Percentiles rank a stretch among this genome's conserved stretches.
phyloP scores from a whole-genome alignment of 208 protist species.

The Acanthamoeba polyphaga region DNA sequence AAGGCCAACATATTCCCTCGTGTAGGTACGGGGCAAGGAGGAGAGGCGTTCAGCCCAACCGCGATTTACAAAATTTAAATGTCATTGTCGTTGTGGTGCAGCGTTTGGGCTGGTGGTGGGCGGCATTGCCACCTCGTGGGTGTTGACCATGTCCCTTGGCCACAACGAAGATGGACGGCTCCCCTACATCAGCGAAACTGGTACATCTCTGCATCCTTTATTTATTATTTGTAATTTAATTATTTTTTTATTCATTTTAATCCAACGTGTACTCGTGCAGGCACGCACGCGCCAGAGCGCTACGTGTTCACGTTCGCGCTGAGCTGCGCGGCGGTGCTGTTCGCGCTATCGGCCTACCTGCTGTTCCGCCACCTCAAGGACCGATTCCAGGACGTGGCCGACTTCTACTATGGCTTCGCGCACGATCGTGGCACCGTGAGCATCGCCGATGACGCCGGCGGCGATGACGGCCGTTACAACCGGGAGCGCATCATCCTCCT shows the following conservation, averaged over 20 bases:
- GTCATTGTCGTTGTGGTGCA: not conserved
- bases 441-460: not conserved
- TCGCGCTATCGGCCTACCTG: not conserved
- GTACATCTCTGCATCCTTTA: not conserved
- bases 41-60: too few relatives aligned
- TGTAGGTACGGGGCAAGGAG: too few relatives aligned
- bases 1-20: too few relatives aligned
- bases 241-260: not conserved
- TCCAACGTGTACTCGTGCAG: not conserved
- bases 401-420: conserved; percentile 9
- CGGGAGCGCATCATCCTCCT: conserved; percentile 14
- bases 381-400: conserved; percentile 28
- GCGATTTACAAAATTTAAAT: not conserved
- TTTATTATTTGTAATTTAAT: conserved; percentile 1
- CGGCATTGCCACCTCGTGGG: not conserved
- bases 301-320: conserved; percentile 15
- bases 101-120: not conserved
- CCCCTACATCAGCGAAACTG: conserved; percentile 9
- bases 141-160: not conserved
- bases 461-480: not conserved
- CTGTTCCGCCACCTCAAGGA: conserved; percentile 15
- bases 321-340: not conserved
- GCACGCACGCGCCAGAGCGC: not conserved
- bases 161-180: conserved; percentile 5
- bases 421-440: not conserved